Evolutionary conservation across 2,329 filamentous ascomycete genomes (phyloP).

Genomic region (Neofusicoccum laricinum): DNA sequence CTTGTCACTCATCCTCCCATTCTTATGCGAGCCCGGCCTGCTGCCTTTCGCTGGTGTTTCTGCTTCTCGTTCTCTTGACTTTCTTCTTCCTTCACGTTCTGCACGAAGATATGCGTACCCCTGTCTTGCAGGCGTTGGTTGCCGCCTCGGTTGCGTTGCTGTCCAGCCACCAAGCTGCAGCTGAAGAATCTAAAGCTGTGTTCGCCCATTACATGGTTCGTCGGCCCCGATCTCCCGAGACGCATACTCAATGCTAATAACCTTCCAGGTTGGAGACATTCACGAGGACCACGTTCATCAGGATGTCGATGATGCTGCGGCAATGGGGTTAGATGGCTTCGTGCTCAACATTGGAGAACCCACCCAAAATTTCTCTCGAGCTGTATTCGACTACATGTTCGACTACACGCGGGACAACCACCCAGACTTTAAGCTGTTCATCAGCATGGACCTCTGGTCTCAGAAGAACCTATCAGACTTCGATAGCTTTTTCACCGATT

Average conservation of each 20-base stretch:
- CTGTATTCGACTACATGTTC: neutral
- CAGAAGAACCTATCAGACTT: neutral
- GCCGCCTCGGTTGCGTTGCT: neutral
- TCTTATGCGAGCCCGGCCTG: neutral
- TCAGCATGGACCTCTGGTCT: slow-evolving; percentile 6
- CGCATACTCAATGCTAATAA: neutral
- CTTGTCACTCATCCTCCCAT: neutral
- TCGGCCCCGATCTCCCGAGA: neutral
- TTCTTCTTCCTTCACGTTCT: neutral
- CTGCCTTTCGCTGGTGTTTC: neutral
- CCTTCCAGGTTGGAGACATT: neutral
- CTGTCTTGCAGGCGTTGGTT: neutral
- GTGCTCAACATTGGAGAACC: neutral
- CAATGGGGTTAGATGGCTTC: slow-evolving; percentile 3
- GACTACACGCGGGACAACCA: slow-evolving; percentile 7
- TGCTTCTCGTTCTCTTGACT: neutral
- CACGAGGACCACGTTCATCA: neutral
- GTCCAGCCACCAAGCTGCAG: neutral
- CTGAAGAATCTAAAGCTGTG: neutral
- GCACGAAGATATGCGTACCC: neutral
- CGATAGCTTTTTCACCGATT: neutral
- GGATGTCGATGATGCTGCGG: neutral
- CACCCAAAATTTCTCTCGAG: neutral
- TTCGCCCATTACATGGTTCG: slow-evolving; percentile 7
- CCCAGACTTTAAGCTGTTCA: slow-evolving; percentile 1